Percentiles rank a stretch among this genome's conserved stretches.
These are phyloP conservation scores for Porphyrellus cyaneotinctus DNA, from an alignment of 768 basidiomycete species.

Conservation along the genomic window DNA sequence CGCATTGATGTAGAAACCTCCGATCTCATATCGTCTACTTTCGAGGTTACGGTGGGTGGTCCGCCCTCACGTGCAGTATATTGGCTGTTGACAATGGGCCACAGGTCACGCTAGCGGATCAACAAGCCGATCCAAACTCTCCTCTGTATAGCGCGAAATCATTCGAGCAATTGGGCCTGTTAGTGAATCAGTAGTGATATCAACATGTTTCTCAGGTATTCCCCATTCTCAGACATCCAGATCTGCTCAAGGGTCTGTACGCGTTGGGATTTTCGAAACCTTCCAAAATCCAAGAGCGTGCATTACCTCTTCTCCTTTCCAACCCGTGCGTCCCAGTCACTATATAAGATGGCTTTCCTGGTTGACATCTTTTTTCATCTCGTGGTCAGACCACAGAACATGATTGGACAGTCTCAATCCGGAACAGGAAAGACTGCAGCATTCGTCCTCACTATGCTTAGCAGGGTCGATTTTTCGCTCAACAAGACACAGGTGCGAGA, in stretches of 20 bases:
- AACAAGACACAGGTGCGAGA: slow-evolving; percentile 74
- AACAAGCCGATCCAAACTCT: slow-evolving; percentile 94
- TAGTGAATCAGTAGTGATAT: slow-evolving; percentile 30
- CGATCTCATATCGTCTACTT: slow-evolving; percentile 74
- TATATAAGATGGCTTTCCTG: neutral
- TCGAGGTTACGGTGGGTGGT: slow-evolving; percentile 69
- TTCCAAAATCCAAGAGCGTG: slow-evolving; percentile 97
- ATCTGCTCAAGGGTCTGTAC: slow-evolving; percentile 91
- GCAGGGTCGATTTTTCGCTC: slow-evolving; percentile 79
- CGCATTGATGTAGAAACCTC: slow-evolving; percentile 28
- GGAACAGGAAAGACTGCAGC: slow-evolving; percentile 99
- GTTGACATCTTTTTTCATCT: slow-evolving; percentile 9
- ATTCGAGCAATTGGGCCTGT: slow-evolving; percentile 96
- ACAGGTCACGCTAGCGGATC: slow-evolving; percentile 94
- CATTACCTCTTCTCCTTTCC: slow-evolving; percentile 82
- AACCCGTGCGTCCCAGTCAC: slow-evolving; percentile 65
- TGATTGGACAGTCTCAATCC: slow-evolving; percentile 99
- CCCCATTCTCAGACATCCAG: slow-evolving; percentile 53
- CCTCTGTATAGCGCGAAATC: slow-evolving; percentile 90
- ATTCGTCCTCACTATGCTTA: slow-evolving; percentile 96
- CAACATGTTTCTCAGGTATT: slow-evolving; percentile 4
- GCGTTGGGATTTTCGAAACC: slow-evolving; percentile 96
- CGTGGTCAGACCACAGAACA: slow-evolving; percentile 78
- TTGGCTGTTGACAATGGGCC: slow-evolving; percentile 7
- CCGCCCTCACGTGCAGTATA: neutral